Conservation (phyloP, 139 green algal genomes). For the Auxenochlorella pyrenoidosa region DNA sequence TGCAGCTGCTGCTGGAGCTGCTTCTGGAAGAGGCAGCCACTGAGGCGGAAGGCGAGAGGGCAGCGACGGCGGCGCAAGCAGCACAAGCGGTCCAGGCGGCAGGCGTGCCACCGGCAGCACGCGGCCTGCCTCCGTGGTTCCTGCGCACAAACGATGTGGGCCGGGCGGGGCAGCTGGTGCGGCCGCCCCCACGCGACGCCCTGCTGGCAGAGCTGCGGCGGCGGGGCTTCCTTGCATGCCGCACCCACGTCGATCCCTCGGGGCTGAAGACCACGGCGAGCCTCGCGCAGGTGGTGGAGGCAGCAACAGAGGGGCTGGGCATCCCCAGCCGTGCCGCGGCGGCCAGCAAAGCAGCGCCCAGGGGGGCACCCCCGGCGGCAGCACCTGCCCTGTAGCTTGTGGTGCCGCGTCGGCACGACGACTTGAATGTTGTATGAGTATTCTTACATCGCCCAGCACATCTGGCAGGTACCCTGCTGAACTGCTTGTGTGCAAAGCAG, state of each 20-base stretch:
- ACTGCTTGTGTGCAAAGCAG: too few species aligned
- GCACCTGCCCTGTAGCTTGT: too few species aligned
- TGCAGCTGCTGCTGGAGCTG: conserved; percentile 17
- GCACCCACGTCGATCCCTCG: neutral
- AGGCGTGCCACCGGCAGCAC: neutral
- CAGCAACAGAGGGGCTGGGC: conserved; percentile 2
- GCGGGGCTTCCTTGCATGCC: neutral
- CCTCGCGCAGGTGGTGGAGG: conserved; percentile 9
- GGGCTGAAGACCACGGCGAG: neutral
- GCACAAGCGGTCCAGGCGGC: neutral
- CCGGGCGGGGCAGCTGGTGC: neutral
- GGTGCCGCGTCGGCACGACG: too few species aligned
- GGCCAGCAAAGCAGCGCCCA: neutral
- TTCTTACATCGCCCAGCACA: too few species aligned
- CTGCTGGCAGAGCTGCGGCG: conserved; percentile 10
- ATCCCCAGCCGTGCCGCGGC: neutral
- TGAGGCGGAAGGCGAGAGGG: neutral
- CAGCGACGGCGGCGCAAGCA: neutral
- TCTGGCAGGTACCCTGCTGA: too few species aligned
- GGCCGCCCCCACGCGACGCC: neutral
- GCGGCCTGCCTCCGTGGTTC: conserved; percentile 13
- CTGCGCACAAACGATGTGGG: conserved; percentile 9
- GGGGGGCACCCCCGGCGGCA: too few species aligned
- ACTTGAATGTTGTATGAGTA: too few species aligned
- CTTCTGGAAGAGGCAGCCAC: conserved; percentile 12